Base-by-base conservation (phyloP, 805 yeast species). In the Wickerhamiella vanderwaltii region DNA sequence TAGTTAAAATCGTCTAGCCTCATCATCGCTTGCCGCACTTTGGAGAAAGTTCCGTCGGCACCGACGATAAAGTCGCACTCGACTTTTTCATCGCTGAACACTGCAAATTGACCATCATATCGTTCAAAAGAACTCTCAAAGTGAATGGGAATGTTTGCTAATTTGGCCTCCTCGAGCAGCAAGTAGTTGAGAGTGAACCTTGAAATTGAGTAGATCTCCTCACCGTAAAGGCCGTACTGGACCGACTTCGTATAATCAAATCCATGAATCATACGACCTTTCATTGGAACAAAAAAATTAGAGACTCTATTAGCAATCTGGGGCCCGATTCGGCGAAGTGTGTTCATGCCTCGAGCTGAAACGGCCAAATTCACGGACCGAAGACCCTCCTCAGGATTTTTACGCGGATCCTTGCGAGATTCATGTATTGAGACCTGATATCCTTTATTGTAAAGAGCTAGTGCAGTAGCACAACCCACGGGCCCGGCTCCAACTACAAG, bases 231-330 rank as follows among this genome's bases (percentile, higher is more conserved):
- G 4, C 94, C 95, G 58, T 87, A 87, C 34, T 64, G 50, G 53
- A 86, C 94, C 23, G 80, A 66, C 48, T 71, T 75, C 55, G 75
- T 77, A 16, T 60, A 58, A 0, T 93, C 94, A 11, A 61, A 38
- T 48, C 78, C 79, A 58, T 87, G 96, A 44, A 87, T 76, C 95
- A 86, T 85, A 32, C 96, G 66, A 1, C 94, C 95, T 31, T 71
- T 63, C 88, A 87, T 82, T 2, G 95, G 95, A 19, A 83, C 79
- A 18, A 82, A 71, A 31, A 72, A 71, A 24, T 65, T 60, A 46
- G 80, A 53, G 2, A 85, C 68, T 19, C 75, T 54, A 0, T 63
- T 58, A 9, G 79, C 74, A 65, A 85, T 65, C 11, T 63, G 68
- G 1, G 61, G 56, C 54, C 80, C 86, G 9, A 86, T 76, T 38